Base-by-base conservation (phyloP, 495 filamentous ascomycete species). In the Sordaria brevicollis region DNA sequence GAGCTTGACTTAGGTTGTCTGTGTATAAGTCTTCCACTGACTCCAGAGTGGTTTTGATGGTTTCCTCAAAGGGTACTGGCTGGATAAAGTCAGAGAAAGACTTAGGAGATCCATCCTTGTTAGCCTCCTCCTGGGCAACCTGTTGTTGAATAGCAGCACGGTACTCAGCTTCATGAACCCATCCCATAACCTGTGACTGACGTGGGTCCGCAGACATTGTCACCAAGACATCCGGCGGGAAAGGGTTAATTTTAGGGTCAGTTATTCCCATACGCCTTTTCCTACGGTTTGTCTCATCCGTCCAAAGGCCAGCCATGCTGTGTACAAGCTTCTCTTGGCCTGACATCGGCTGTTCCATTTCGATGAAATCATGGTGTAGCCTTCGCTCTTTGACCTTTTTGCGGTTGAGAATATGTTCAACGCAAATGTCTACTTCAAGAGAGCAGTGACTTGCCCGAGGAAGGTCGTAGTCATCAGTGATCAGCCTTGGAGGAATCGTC, bases 271-370 rank as follows among this genome's bases (percentile, higher is more conserved):
- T 88, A 41, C 82, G 84, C 71, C 84, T 85, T 75, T 91, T 93
- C 37, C 94, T 88, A 65, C 95, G 87, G 49, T 86, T 87, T 1
- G 89, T 92, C 78, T 99, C 95, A 76, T 97, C 93, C 78, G 88
- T 89, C 95, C 95, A 99, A 19, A 99, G 78, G 5, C 92, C 92
- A 69, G 92, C 94, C 90, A 99, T 92, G 72, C 96, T 98, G 76
- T 91, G 93, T 43, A 97, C 94, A 21, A 86, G 77, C 74, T 93
- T 95, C 76, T 93, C 83, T 71, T 93, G 89, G 1, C 86, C 77
- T 0, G 85, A 79, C 66, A 88, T 76, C 15, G 91, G 89, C 39
- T 86, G 83, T n/a, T 89, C 80, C 13, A 86, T 83, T 79, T 99
- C 96, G 25, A 88, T 79, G 70, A 99, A 97, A 75, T 96, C 91